These are phyloP conservation scores for Cryptococcus hybrid DNA, from an alignment of 1,284 basidiomycete genomes.

Conservation along the genomic window DNA sequence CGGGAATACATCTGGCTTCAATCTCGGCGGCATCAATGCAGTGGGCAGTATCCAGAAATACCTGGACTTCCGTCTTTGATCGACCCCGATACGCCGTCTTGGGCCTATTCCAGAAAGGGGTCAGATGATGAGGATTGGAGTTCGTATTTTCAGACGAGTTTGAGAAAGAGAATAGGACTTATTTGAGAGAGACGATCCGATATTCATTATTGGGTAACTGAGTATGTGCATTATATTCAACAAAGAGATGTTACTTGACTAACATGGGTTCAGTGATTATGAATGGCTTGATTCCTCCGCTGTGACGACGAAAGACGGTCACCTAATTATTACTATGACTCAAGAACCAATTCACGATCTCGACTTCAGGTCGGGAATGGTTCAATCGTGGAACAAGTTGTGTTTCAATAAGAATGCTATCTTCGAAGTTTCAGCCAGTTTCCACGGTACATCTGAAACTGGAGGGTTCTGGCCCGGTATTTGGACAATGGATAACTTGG, in stretches of 20 bases:
- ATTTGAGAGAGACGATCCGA: constrained; percentile 55
- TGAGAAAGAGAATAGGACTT: constrained; percentile 60
- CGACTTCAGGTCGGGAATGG: constrained; percentile 62
- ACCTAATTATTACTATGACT: constrained; percentile 74
- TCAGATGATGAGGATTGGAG: constrained; percentile 65
- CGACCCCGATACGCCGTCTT: constrained; percentile 64
- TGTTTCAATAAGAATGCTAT: constrained; percentile 48
- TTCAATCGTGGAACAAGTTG: constrained; percentile 55
- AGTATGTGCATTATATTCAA: background rate
- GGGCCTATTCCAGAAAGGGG: constrained; percentile 60
- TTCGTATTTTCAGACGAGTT: constrained; percentile 88
- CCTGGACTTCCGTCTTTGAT: constrained; percentile 63
- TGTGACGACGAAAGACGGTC: constrained; percentile 75
- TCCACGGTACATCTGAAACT: constrained; percentile 38
- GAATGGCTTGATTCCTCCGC: constrained; percentile 69
- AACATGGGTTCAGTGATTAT: constrained; percentile 29
- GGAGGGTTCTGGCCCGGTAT: constrained; percentile 56
- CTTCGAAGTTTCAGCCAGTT: constrained; percentile 41
- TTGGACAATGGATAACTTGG: constrained; percentile 54
- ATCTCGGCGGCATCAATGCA: constrained; percentile 72
- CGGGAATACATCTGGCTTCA: constrained; percentile 52
- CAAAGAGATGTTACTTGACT: background rate
- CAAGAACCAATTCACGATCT: constrained; percentile 67
- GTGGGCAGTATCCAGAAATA: constrained; percentile 62
- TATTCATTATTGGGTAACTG: constrained; percentile 51